A percentile compares a stretch with the other conserved stretches of the same genome.
phyloP scores from a whole-genome alignment of 1,284 basidiomycete genomes.

The Agroathelia rolfsii region DNA sequence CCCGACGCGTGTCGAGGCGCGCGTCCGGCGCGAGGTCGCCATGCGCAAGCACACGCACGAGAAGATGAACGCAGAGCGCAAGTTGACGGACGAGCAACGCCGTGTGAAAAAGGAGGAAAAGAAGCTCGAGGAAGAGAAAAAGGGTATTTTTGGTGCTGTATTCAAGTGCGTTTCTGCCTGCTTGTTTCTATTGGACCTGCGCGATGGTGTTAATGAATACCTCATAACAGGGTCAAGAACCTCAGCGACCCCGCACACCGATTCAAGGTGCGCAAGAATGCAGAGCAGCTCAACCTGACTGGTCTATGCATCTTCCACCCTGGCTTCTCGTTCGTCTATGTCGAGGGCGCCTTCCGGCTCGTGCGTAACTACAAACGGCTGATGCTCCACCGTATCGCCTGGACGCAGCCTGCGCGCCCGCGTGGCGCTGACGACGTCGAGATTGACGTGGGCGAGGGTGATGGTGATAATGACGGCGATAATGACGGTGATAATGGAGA shows the following conservation, averaged over 20 bases:
- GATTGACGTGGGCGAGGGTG: conserved; percentile 37
- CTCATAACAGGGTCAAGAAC: conserved; percentile 60
- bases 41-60: conserved; percentile 85
- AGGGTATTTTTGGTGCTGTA: conserved; percentile 78
- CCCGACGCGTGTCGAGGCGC: conserved; percentile 93
- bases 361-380: conserved; percentile 85
- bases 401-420: conserved; percentile 86
- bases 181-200: conserved; percentile 6
- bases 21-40: conserved; percentile 87
- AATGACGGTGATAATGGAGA: conserved; percentile 33
- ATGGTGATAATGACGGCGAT: conserved; percentile 36
- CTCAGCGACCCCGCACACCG: conserved; percentile 89
- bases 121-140: conserved; percentile 79
- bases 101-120: conserved; percentile 80
- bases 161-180: conserved; percentile 64
- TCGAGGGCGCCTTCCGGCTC: conserved; percentile 85
- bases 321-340: conserved; percentile 82
- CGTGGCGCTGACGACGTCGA: conserved; percentile 65
- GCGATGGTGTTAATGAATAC: conserved; percentile 7
- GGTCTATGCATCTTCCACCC: conserved; percentile 89
- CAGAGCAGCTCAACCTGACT: conserved; percentile 81
- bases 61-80: conserved; percentile 85
- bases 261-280: conserved; percentile 95
- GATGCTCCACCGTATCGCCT: conserved; percentile 84
- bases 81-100: conserved; percentile 85